Conservation (phyloP, 257 asterid species). For the Capsicum pubescens region DNA sequence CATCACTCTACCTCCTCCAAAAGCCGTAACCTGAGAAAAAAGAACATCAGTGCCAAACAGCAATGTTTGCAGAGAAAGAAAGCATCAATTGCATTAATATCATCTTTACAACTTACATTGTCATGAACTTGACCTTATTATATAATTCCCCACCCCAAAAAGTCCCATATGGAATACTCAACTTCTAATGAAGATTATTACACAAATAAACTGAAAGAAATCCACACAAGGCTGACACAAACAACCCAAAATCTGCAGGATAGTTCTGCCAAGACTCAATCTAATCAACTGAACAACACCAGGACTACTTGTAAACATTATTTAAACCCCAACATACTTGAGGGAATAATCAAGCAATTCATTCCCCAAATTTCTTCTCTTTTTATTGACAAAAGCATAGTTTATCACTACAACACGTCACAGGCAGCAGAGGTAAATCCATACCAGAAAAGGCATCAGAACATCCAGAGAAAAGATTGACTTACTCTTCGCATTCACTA, state of each 20-base stretch:
- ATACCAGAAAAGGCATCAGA: background rate
- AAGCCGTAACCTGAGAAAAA: slow-evolving; percentile 78
- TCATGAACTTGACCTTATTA: background rate
- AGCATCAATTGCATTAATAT: background rate
- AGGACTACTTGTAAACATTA: background rate
- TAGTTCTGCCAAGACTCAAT: slow-evolving; percentile 3
- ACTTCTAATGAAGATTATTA: background rate
- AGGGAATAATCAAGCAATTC: slow-evolving; percentile 14
- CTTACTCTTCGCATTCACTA: background rate
- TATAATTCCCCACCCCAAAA: background rate
- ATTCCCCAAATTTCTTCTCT: background rate
- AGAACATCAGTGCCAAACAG: background rate
- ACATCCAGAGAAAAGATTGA: background rate
- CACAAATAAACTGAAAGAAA: background rate
- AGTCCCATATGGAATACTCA: background rate
- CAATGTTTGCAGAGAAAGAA: background rate
- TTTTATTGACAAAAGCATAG: slow-evolving; percentile 6
- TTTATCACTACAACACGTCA: background rate
- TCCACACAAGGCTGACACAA: background rate
- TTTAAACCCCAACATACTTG: slow-evolving; percentile 15
- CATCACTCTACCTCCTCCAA: slow-evolving; percentile 78
- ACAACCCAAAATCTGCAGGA: slow-evolving; percentile 23
- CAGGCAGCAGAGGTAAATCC: slow-evolving; percentile 1
- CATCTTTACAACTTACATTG: slow-evolving; percentile 5
- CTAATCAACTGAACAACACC: slow-evolving; percentile 23